Percentiles rank a stretch among this genome's conserved stretches.
phyloP scores from a whole-genome alignment of 2,329 filamentous ascomycete genomes.

The Nigrospora osmanthi region DNA sequence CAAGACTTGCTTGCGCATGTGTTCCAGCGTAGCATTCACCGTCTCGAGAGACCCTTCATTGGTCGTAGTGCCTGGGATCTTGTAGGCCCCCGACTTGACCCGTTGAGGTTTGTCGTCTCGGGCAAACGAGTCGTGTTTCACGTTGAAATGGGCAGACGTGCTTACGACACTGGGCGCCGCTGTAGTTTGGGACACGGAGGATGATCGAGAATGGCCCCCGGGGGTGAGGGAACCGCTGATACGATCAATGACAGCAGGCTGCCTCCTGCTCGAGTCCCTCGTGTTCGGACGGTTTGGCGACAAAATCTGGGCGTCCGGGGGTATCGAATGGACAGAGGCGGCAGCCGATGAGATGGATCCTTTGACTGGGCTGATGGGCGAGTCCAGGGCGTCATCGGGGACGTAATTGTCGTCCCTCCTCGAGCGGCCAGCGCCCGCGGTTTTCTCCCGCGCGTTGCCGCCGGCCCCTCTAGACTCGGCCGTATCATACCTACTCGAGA shows the following conservation, averaged over 20 bases:
- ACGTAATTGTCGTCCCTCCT: slow-evolving; percentile 35
- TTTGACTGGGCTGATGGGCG: slow-evolving; percentile 35
- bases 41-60: slow-evolving; percentile 50
- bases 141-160: slow-evolving; percentile 49
- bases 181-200: slow-evolving; percentile 49
- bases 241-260: slow-evolving; percentile 45
- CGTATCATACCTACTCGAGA: slow-evolving; percentile 29
- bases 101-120: slow-evolving; percentile 36
- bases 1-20: slow-evolving; percentile 78
- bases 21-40: slow-evolving; percentile 54
- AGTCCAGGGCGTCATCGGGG: slow-evolving; percentile 36
- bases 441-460: slow-evolving; percentile 19
- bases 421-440: slow-evolving; percentile 16
- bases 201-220: slow-evolving; percentile 44
- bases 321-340: slow-evolving; percentile 19
- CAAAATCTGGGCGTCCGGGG: slow-evolving; percentile 21
- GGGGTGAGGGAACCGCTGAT: slow-evolving; percentile 39
- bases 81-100: slow-evolving; percentile 35
- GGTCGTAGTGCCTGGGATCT: slow-evolving; percentile 48
- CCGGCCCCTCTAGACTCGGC: slow-evolving; percentile 16
- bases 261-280: slow-evolving; percentile 28
- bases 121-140: slow-evolving; percentile 49
- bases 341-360: slow-evolving; percentile 13
- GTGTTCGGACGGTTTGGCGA: slow-evolving; percentile 17
- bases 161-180: slow-evolving; percentile 49